phyloP scores from a whole-genome alignment of 2,329 filamentous ascomycete genomes.

The Penicillium sp. region DNA sequence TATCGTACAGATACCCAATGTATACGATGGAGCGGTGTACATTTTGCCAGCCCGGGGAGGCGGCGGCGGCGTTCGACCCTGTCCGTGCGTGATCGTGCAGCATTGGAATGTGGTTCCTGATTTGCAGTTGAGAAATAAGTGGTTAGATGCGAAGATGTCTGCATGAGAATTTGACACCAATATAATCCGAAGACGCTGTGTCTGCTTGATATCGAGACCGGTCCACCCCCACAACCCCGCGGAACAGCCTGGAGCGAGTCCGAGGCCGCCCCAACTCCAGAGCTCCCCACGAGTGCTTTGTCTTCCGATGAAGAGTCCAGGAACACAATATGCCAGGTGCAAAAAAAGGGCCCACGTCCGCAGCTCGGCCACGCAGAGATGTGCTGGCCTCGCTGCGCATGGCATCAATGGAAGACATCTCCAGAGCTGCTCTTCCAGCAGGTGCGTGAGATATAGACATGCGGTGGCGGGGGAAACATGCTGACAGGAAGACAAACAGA shows the following conservation, averaged over 20 bases:
- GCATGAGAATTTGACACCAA: background rate
- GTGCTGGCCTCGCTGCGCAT: slow-evolving; percentile 75
- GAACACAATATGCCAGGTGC: slow-evolving; percentile 48
- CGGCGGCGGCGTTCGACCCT: slow-evolving; percentile 8
- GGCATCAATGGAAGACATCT: slow-evolving; percentile 71
- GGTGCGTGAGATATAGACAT: slow-evolving; percentile 52
- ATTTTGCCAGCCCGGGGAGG: slow-evolving; percentile 8
- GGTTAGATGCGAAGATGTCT: background rate
- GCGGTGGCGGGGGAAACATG: background rate
- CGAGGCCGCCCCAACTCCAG: background rate
- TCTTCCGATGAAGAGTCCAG: slow-evolving; percentile 29
- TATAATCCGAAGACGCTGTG: background rate
- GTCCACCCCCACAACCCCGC: slow-evolving; percentile 2
- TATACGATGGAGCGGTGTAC: slow-evolving; percentile 3
- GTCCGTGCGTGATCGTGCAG: slow-evolving; percentile 8
- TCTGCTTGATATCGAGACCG: background rate
- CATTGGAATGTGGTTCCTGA: slow-evolving; percentile 4
- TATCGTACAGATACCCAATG: background rate
- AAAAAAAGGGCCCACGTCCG: slow-evolving; percentile 44
- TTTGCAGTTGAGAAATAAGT: background rate
- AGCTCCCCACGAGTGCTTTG: slow-evolving; percentile 7
- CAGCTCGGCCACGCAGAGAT: slow-evolving; percentile 45
- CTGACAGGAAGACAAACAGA: slow-evolving; percentile 54
- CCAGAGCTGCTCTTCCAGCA: slow-evolving; percentile 77
- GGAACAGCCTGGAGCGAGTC: background rate